Evolutionary conservation across 495 filamentous ascomycete species (phyloP).

Genomic region (Pseudomonodictys pantanalensis): DNA sequence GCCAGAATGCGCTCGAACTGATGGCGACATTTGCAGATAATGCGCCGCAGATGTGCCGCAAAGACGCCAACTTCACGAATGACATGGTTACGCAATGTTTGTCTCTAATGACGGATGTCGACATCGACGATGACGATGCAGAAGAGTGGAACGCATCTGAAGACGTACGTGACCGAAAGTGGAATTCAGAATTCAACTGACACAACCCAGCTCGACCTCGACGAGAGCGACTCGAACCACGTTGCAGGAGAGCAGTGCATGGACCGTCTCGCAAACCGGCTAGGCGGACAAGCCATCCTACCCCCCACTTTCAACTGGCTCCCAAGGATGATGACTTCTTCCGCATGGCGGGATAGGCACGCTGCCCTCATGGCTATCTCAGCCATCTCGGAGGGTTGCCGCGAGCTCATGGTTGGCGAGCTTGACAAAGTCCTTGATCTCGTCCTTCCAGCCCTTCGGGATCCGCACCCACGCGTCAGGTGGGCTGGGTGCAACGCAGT

Average conservation of each 20-base stretch:
- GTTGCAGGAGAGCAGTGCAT: slow-evolving; percentile 98
- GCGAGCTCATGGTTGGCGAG: slow-evolving; percentile 92
- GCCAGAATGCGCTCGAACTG: slow-evolving; percentile 92
- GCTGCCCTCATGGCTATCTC: slow-evolving; percentile 99
- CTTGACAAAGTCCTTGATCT: slow-evolving; percentile 89
- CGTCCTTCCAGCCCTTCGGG: slow-evolving; percentile 87
- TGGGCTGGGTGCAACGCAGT: slow-evolving; percentile 99
- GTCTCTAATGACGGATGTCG: slow-evolving; percentile 99
- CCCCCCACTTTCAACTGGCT: slow-evolving; percentile 96
- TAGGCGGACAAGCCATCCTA: slow-evolving; percentile 81
- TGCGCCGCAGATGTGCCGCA: slow-evolving; percentile 87
- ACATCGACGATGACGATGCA: slow-evolving; percentile 90
- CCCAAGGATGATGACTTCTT: slow-evolving; percentile 93
- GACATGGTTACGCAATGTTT: slow-evolving; percentile 99
- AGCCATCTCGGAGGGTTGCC: slow-evolving; percentile 96
- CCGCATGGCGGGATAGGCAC: slow-evolving; percentile 92
- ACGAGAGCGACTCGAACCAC: slow-evolving; percentile 96
- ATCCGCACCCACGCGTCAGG: slow-evolving; percentile 88
- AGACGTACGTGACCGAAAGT: slow-evolving; percentile 59
- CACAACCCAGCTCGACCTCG: slow-evolving; percentile 68
- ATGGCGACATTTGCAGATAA: slow-evolving; percentile 99
- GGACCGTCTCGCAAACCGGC: slow-evolving; percentile 96
- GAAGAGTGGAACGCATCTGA: slow-evolving; percentile 90
- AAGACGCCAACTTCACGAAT: slow-evolving; percentile 80
- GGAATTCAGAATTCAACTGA: slow-evolving; percentile 27